Evolutionary conservation across 257 asterid genomes (phyloP), one percentile per base, ranked within the genome.

Genomic region (Osmanthus fragrans): DNA sequence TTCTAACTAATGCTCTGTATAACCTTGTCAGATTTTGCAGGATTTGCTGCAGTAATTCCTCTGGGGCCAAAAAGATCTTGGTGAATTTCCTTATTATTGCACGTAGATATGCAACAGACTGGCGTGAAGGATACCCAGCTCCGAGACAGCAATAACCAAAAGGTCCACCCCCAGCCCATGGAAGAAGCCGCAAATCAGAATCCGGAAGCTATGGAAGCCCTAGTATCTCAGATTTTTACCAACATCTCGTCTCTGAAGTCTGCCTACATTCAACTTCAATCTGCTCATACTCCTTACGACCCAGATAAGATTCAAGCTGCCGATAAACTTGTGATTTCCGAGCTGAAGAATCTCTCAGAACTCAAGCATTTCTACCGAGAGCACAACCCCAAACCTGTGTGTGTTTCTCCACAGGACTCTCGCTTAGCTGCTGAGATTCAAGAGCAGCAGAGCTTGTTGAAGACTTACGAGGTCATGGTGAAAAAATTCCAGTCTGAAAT

Each of bases 151-250:
- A 89, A 92, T 89, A 90, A 87, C 92, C 98, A 93, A 76, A 96
- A 93, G 91, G 97, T 96, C 85, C 97, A 96, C 79, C 99, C 99
- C 74, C 98, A 96, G 79, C 99, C 99, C 54, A 96, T 96, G 99
- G 99, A 90, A 82, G 97, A 96, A 80, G 88, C 97, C 68, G 77
- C 82, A 37, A 92, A 88, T 82, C 98, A 93, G 80, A 90, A 84
- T 76, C 98, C 97, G 15, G 97, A 96, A 85, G 97, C 99, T 73
- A 84, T 96, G 85, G 98, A 93, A 84, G 91, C 91, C 72, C 78
- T 96, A n/a, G 90, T 96, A 16, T 87, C 97, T 27, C 89, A 89
- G 82, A 93, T 93, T 74, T 96, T 96, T 73, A 75, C 97, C 32
- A 93, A 92, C 86, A 89, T 96, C 67, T 96, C 99, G 39, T 90